Evolutionary conservation across 257 asterid species (phyloP).

Genomic region (Rauvolfia tetraphylla): DNA sequence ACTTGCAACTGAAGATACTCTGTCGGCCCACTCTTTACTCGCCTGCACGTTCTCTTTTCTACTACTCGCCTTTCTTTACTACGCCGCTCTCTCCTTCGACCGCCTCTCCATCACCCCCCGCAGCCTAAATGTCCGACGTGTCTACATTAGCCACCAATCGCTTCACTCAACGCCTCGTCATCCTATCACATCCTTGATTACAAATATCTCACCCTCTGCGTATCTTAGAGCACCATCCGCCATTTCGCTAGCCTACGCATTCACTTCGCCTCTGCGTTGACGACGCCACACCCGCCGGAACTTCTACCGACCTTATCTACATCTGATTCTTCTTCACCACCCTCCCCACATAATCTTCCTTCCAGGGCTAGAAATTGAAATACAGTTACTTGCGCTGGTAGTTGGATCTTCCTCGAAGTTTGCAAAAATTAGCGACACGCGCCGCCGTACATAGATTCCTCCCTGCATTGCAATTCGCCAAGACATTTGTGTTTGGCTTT

Average conservation of each 20-base stretch:
- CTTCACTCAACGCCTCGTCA: constrained; percentile 25
- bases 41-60: constrained; percentile 54
- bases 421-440: constrained; percentile 6
- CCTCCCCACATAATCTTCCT: constrained; percentile 1
- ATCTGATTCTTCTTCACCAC: background rate
- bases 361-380: background rate
- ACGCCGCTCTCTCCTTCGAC: background rate
- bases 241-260: constrained; percentile 47
- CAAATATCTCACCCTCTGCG: constrained; percentile 44
- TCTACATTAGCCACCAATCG: background rate
- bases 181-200: constrained; percentile 12
- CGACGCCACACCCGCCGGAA: constrained; percentile 39
- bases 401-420: constrained; percentile 13
- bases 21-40: constrained; percentile 45
- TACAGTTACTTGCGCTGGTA: background rate
- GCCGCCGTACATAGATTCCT: background rate
- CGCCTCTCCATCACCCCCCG: constrained; percentile 5
- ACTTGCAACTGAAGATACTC: constrained; percentile 40
- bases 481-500: background rate
- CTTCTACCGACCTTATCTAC: background rate
- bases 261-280: constrained; percentile 21
- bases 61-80: constrained; percentile 21
- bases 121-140: constrained; percentile 5
- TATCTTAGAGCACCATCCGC: constrained; percentile 45
- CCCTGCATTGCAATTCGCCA: constrained; percentile 3